Percentiles rank a stretch among this genome's conserved stretches.
These are phyloP conservation scores for Hura crepitans DNA, from an alignment of 441 rosid species.

Conservation along the genomic window DNA sequence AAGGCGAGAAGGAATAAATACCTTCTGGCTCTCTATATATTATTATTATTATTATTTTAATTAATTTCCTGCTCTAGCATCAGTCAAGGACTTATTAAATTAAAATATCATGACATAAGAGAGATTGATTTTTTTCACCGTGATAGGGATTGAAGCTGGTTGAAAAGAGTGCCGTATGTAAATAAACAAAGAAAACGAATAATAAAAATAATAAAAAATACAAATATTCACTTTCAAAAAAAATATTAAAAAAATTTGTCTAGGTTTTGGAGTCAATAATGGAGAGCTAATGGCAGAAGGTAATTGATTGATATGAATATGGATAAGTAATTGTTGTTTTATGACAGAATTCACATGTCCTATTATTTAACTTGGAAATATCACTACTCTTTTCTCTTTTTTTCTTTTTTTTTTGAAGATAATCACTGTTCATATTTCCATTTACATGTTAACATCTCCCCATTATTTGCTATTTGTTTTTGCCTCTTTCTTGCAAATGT, in stretches of 20 bases:
- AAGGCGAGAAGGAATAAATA: constrained; percentile 26
- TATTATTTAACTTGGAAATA: neutral
- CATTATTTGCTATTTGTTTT: no score
- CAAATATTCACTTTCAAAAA: no score
- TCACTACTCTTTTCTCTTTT: no score
- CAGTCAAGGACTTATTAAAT: neutral
- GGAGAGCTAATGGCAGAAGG: constrained; percentile 16
- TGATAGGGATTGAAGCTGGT: constrained; percentile 28
- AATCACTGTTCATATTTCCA: no score
- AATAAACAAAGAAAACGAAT: no score
- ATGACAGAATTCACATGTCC: constrained; percentile 14
- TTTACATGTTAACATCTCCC: neutral
- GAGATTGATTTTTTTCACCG: neutral
- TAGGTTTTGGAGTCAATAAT: constrained; percentile 34
- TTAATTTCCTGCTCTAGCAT: no score
- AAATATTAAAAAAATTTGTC: constrained; percentile 8
- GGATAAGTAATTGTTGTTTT: neutral
- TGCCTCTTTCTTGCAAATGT: no score
- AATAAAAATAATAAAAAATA: no score
- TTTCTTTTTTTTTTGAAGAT: no score
- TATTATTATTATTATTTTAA: no score
- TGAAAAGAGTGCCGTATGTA: constrained; percentile 33
- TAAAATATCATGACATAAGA: neutral
- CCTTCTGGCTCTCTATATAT: constrained; percentile 2
- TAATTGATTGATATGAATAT: constrained; percentile 1